These are phyloP conservation scores for Elsinoe ampelina DNA, from an alignment of 2,329 filamentous ascomycete species.

Conservation along the genomic window DNA sequence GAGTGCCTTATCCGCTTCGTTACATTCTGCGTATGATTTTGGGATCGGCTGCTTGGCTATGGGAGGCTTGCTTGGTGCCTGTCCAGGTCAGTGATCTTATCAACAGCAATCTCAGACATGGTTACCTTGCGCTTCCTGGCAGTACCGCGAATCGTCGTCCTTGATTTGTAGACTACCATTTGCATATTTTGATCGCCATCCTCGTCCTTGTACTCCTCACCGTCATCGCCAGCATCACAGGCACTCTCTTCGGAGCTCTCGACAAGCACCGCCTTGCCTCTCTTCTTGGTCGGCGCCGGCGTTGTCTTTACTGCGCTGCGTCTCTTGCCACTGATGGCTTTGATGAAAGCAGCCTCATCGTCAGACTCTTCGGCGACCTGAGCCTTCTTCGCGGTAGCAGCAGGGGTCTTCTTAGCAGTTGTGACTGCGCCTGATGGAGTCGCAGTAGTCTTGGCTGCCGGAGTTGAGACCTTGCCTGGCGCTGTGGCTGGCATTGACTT, in stretches of 20 bases:
- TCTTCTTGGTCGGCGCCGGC: neutral
- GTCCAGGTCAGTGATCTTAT: neutral
- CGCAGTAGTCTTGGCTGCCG: neutral
- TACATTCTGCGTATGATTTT: constrained; percentile 22
- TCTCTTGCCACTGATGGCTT: neutral
- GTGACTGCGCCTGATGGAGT: neutral
- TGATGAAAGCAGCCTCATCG: neutral
- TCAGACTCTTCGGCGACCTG: neutral
- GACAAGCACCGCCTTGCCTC: neutral
- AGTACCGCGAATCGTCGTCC: neutral
- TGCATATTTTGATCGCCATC: neutral
- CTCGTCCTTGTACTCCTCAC: neutral
- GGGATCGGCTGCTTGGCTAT: constrained; percentile 21
- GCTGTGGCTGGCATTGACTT: no score
- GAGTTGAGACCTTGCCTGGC: neutral
- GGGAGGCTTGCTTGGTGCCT: neutral
- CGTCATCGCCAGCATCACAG: neutral
- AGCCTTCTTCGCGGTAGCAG: neutral
- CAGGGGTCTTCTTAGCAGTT: neutral
- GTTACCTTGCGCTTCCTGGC: neutral
- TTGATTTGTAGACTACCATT: neutral
- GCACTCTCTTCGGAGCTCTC: neutral
- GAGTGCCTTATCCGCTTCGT: constrained; percentile 22
- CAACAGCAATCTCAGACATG: no score
- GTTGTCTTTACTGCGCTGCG: neutral